Base-by-base conservation (phyloP, 164 flowering plant genomes). In the Berberis thunbergii region DNA sequence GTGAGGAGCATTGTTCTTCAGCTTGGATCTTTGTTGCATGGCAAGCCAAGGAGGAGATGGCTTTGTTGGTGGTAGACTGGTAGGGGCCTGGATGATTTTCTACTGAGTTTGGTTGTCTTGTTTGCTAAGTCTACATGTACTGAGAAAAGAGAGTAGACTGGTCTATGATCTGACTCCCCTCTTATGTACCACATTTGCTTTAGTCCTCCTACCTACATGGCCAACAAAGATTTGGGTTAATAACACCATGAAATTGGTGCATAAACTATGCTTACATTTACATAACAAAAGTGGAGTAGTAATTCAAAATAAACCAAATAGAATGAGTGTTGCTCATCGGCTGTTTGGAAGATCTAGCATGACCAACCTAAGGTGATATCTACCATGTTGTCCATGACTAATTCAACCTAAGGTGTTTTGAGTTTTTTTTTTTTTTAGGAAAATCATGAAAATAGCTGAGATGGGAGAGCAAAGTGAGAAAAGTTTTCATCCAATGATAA, bases 101-200 rank as follows among this genome's bases (percentile, higher is more conserved):
- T 54, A 45, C 53, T n/a, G 45, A 2, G 61, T 13, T 41, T 67
- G 60, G n/a, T 53, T 45, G 26, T 26, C 50, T 56, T 55, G 64
- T 45, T 48, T 10, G 45, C 40, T 3, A 49, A 2, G n/a, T 67
- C 75, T 0, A 81, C 64, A 49, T 75, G 80, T 41, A 82, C 86
- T 1, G 89, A 77, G 70, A 91, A 91, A 3, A 88, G 69, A 7
- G 96, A 78, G 68, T 68, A 76, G 13, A 91, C 97, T 0, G 97
- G 95, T 55, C 95, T 75, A 78, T 90, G 97, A 61, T 90, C 97
- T 1, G 97, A 85, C 64, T 88, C 97, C 0, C 87, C 88, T 70
- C 96, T 80, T 38, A 44, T 67, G 48, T 91, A 91, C 69, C 70
- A 69, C 70, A 83, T 75, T 73, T 91, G 97, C 65, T 86, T 83